Base-by-base conservation (phyloP, 2,329 filamentous ascomycete species). In the Didymella sp. region DNA sequence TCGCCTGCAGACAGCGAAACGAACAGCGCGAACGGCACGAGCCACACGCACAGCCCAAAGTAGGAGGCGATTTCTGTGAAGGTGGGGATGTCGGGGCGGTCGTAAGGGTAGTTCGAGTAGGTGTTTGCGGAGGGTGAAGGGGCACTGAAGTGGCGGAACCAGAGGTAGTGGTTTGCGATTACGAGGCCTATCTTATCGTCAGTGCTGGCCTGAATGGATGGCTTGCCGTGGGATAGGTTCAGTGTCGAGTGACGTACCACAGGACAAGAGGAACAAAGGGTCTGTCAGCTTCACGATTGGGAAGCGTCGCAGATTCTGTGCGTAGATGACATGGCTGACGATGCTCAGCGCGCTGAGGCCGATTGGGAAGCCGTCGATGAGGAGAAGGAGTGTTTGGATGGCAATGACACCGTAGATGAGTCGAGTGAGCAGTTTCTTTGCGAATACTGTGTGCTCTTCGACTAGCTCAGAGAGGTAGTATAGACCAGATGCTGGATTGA, bases 401-500 rank as follows among this genome's bases (percentile, higher is more conserved):
- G 70, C 84, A 59, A 97, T 89, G 63, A 96, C 87, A 60, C 79
- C 81, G 79, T 96, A 96, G 70, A 98, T 97, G 53, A 98, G 82
- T 38, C 87, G 88, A 30, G 85, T 89, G 49, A 99, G 83, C n/a
- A 97, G 81, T 55, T 89, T 91, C 75, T 96, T 96, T 12, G 93
- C 90, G 61, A 96, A 79, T 11, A 98, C 94, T 4, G 94, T 97
- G 74, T 99, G 94, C 77, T 99, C 95, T 79, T 99, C 95, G 59
- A 99, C 95, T 13, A 98, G 87, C 77, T 99, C 95, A 22, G 94
- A 97, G 51, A 99, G 89, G 77, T 99, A 99, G 81, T 99, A 99
- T 24, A 99, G 87, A 33, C 95, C 95, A n/a, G 92, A 97, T 35
- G 95, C 95, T 91, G 70, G 47, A n/a, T 2, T 19, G 2, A 13